Evolutionary conservation across 2,329 filamentous ascomycete genomes (phyloP).

Genomic region (Claviceps arundinis): DNA sequence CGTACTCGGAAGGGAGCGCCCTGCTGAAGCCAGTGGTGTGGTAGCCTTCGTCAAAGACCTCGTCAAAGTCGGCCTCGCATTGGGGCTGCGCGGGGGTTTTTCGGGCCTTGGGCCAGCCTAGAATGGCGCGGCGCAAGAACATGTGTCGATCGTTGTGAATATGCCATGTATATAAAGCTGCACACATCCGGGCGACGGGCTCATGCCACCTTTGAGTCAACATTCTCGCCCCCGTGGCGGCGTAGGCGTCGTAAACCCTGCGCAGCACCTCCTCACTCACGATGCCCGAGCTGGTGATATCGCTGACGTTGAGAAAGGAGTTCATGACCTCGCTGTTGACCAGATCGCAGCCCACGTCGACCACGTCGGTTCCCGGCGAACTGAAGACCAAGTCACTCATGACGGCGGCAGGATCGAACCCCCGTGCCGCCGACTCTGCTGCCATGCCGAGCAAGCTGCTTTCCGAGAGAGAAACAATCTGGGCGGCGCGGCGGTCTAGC

Average conservation of each 20-base stretch:
- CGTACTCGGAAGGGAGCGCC: conserved; percentile 6
- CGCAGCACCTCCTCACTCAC: conserved; percentile 10
- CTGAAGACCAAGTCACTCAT: conserved; percentile 11
- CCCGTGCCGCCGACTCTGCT: conserved; percentile 9
- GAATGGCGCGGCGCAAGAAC: conserved; percentile 17
- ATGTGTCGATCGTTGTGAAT: conserved; percentile 20
- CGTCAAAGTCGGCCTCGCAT: conserved; percentile 17
- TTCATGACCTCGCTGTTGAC: conserved; percentile 12
- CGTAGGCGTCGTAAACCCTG: conserved; percentile 10
- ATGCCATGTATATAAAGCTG: conserved; percentile 19
- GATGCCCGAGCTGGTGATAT: conserved; percentile 9
- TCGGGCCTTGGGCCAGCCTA: conserved; percentile 17
- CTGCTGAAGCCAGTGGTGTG: conserved; percentile 15
- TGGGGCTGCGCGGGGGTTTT: conserved; percentile 13
- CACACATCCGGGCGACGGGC: conserved; percentile 18
- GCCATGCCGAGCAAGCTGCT: conserved; percentile 12
- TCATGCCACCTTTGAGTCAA: conserved; percentile 19
- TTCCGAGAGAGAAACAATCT: conserved; percentile 10
- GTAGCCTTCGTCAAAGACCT: conserved; percentile 16
- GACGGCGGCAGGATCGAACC: conserved; percentile 10
- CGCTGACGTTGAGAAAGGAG: conserved; percentile 10
- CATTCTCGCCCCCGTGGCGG: conserved; percentile 14
- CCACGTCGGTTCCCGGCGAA: conserved; percentile 11
- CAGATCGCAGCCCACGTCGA: conserved; percentile 12
- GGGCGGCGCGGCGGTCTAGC: conserved; percentile 7